Conservation (phyloP, 2,329 filamentous ascomycete species). For the Coniochaeta pulveracea region DNA sequence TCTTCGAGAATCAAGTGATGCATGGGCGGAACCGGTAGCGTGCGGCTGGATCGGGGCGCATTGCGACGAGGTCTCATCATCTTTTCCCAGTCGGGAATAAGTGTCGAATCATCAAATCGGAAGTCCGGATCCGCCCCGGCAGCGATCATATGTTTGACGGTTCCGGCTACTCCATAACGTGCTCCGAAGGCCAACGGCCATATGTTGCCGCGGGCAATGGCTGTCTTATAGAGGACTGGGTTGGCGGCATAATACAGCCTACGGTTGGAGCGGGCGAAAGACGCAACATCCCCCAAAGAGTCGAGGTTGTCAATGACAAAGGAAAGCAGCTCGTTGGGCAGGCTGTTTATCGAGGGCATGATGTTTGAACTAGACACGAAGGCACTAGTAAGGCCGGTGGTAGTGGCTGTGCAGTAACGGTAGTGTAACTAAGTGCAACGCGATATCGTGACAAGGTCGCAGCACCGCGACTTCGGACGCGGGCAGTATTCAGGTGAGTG, state of each 20-base stretch:
- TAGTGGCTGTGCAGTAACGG: not conserved
- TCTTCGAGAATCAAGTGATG: slow-evolving; percentile 3
- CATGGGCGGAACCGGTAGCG: too few species aligned
- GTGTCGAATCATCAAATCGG: slow-evolving; percentile 9
- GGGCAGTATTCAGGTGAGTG: too few species aligned
- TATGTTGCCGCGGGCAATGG: slow-evolving; percentile 6
- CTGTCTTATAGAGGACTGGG: slow-evolving; percentile 14
- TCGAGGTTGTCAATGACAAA: slow-evolving; percentile 14
- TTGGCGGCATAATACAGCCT: slow-evolving; percentile 13
- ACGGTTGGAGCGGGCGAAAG: slow-evolving; percentile 13
- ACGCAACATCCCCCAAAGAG: slow-evolving; percentile 11
- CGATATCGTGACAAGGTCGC: not conserved
- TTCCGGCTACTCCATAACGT: slow-evolving; percentile 12
- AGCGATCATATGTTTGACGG: slow-evolving; percentile 13
- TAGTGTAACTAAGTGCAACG: too few species aligned
- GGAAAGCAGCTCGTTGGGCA: slow-evolving; percentile 15
- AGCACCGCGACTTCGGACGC: not conserved
- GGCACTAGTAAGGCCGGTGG: not conserved
- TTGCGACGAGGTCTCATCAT: too few species aligned
- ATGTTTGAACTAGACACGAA: not conserved
- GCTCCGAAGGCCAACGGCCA: slow-evolving; percentile 16
- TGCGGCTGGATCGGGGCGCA: too few species aligned
- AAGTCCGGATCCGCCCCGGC: slow-evolving; percentile 14
- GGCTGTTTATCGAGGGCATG: slow-evolving; percentile 8
- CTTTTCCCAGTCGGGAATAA: slow-evolving; percentile 10